Base-by-base conservation (phyloP, 176 grass and related monocot species). In the Dactylis glomerata region DNA sequence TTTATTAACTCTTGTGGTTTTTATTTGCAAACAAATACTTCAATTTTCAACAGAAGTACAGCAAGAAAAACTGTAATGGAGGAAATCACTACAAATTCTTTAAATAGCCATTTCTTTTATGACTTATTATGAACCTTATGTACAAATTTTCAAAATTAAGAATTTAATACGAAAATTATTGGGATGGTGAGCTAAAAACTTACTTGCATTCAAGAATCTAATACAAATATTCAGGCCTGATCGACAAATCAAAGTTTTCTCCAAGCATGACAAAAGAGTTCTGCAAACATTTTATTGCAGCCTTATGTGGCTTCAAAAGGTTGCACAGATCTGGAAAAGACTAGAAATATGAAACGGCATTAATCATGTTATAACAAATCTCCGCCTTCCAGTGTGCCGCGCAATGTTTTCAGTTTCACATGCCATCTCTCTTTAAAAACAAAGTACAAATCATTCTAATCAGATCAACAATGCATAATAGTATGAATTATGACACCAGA, bases 331-430 rank as follows among this genome's bases (percentile, higher is more conserved):
- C 31, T 72, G 23, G 11, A 17, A 73, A 52, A 65, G 77, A 38
- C 31, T 34, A 78, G 56, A 84, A 88, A 88, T 40, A 52, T 33
- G 14, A 51, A 64, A 75, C 17, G 41, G 15, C 16, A 72, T 47
- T 26, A 26, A 79, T 34, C 55, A 73, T 84, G 45, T 82, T 26
- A 14, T 45, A 27, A 79, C 14, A 84, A 76, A 54, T 42, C 31
- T 70, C 50, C 20, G 59, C 67, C 54, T 54, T 72, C 42, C 74
- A 73, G 16, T 24, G 62, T 32, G 45, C 12, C 24, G 23, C 49
- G n/a, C 28, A 66, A 22, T 76, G 10, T 67, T 61, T 72, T 33
- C 34, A 33, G 16, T 76, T 61, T 46, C 46, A 17, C 65, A 42
- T 58, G 17, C 13, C 4, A 19, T 56, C 36, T 45, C 28, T 78